phyloP scores from a whole-genome alignment of 495 filamentous ascomycete species.

The Achaetomiella virescens region DNA sequence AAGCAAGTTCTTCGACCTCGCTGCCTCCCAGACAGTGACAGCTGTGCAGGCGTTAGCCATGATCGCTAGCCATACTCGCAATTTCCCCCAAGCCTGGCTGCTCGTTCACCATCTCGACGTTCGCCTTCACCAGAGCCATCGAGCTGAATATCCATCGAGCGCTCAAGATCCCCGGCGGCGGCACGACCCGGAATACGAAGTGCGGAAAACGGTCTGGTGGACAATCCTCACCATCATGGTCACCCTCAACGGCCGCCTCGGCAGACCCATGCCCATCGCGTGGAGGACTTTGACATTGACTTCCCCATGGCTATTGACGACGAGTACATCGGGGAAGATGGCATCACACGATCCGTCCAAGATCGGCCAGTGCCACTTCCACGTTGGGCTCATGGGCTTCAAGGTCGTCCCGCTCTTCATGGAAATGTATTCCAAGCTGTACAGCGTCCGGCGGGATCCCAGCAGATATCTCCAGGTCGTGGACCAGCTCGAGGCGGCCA shows the following conservation, averaged over 20 bases:
- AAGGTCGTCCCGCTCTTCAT: conserved; percentile 56
- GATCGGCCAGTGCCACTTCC: conserved; percentile 55
- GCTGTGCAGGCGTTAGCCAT: conserved; percentile 66
- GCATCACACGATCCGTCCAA: conserved; percentile 41
- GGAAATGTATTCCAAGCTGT: conserved; percentile 66
- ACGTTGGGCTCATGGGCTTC: conserved; percentile 56
- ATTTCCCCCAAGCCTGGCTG: conserved; percentile 74
- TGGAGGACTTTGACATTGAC: conserved; percentile 70
- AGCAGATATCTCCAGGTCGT: conserved; percentile 57
- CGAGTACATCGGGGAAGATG: conserved; percentile 51
- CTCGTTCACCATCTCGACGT: conserved; percentile 56
- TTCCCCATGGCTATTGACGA: conserved; percentile 65
- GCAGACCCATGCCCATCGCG: conserved; percentile 65
- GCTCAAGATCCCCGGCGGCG: conserved; percentile 49
- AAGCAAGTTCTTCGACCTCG: conserved; percentile 57
- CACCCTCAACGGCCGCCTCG: conserved; percentile 63
- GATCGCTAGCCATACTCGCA: conserved; percentile 62
- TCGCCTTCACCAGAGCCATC: conserved; percentile 57
- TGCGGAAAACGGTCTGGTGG: conserved; percentile 75
- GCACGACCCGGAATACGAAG: conserved; percentile 60
- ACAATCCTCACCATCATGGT: conserved; percentile 55
- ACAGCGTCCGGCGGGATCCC: conserved; percentile 54
- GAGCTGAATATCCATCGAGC: conserved; percentile 70
- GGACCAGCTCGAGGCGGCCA: conserved; percentile 54
- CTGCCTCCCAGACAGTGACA: conserved; percentile 51